phyloP scores from a whole-genome alignment of 2,329 filamentous ascomycete species.

The Claviceps sp. region DNA sequence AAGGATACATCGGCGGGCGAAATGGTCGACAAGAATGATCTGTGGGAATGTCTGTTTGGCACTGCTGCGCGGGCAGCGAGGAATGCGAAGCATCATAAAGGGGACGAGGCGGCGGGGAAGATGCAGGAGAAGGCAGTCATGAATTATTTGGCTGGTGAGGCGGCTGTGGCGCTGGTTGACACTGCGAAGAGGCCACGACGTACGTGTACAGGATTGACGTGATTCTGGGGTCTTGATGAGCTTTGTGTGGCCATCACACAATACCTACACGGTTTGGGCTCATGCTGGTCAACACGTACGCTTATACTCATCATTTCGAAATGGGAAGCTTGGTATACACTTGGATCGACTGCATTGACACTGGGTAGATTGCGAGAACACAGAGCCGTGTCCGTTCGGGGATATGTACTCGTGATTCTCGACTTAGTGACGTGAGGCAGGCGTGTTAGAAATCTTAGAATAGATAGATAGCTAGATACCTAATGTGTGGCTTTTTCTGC shows the following conservation, averaged over 20 bases:
- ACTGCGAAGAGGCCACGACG: not conserved
- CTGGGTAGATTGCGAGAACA: no score
- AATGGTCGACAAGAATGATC: slow-evolving; percentile 60
- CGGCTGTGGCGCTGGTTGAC: slow-evolving; percentile 16
- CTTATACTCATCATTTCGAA: no score
- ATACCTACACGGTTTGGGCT: no score
- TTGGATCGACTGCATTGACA: no score
- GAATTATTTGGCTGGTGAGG: slow-evolving; percentile 32
- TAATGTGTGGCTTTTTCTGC: no score
- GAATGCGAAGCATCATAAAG: slow-evolving; percentile 8
- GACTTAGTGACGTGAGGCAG: no score
- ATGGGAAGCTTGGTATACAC: no score
- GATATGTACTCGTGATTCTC: no score
- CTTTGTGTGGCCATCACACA: not conserved
- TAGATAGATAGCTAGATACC: no score
- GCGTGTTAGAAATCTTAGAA: no score
- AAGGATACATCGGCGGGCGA: slow-evolving; percentile 64
- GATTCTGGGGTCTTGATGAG: not conserved
- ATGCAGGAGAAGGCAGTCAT: slow-evolving; percentile 22
- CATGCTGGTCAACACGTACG: no score
- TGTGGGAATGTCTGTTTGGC: slow-evolving; percentile 86
- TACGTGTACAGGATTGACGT: not conserved
- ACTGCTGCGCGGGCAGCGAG: slow-evolving; percentile 22
- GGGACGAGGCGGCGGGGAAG: slow-evolving; percentile 12
- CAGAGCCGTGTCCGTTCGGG: no score